Evolutionary conservation across 2,329 filamentous ascomycete species (phyloP), one percentile per base, ranked within the genome.

Genomic region (Aspergillus sclerotialis): DNA sequence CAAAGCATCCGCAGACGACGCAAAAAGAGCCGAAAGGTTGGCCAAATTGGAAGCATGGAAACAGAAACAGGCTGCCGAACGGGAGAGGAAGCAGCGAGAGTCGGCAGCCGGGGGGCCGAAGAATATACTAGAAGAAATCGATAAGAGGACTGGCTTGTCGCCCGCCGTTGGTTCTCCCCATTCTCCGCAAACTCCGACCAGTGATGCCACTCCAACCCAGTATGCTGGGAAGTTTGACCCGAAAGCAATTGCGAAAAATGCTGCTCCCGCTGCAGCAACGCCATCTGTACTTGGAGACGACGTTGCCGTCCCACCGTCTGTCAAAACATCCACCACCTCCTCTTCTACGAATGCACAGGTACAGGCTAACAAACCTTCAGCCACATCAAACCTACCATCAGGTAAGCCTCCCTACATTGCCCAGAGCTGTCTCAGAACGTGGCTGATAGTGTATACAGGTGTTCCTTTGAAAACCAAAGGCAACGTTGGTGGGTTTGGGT

Each of bases 31-130:
- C 32, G 84, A 90, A 59, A 73, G 84, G 43, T 70, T 88, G 28
- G 85, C 85, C 17, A 89, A 86, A 56, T 65, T 94, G 17, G 85
- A 90, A 58, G 84, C 85, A 37, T 94, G 88, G 89, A 94, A 94
- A 65, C 84, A 87, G 62, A 90, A 89, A 63, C 82, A 87, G 56
- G 71, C 72, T 5, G 84, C 86, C 44, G 78, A 80, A 55, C 81
- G 82, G 48, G 81, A 82, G 49, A 75, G 75, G 43, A 85, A 85
- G 56, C 77, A 84, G 55, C 80, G 78, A 51, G 76, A 83, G 49
- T 72, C 80, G 28, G 62, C 62, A 34, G 69, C 76, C 26, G 76
- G 75, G 38, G 79, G 78, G 44, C 75, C 80, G 25, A 71, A 77
- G 47, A 83, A 75, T 49, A 74, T 87, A 36, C 67, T 83, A 37